Base-by-base conservation (phyloP, 2,329 filamentous ascomycete species). In the Stagonosporopsis cucurbitacearum region DNA sequence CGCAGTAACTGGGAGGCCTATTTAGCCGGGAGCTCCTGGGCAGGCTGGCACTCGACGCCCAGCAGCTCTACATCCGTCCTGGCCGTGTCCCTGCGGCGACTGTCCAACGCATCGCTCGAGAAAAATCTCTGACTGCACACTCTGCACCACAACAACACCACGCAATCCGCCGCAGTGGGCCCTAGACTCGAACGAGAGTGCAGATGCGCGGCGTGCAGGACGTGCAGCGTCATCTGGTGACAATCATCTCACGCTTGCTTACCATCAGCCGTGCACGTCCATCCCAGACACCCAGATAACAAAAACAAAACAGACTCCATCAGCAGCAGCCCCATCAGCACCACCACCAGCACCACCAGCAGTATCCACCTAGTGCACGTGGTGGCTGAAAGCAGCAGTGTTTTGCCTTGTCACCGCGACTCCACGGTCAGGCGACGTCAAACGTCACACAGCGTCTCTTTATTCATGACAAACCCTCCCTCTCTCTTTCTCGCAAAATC, bases 381-480 rank as follows among this genome's bases (percentile, higher is more conserved):
- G 36, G 53, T 51, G 47, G 47, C 53, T 51, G 53, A 13, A 43
- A 17, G 43, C 42, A 44, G 42, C 33, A 20, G 8, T 36, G 28
- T 26, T 41, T 19, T 40, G 41, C 41, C 41, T 8, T 11, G 40
- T 32, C 33, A 15, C 15, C 42, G 25, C 26, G 19, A 30, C 53
- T 42, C 46, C 28, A 56, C 32, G 25, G 53, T 56, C 53, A 56
- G 47, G 17, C 53, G 53, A 51, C 47, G 26, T 43, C 42, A 51
- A 12, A 42, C 53, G 53, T 56, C 47, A 56, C 53, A 56, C 53
- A 43, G 47, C 53, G 15, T 37, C 43, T 51, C 32, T 50, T 56
- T 51, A 37, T 50, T 49, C 48, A 43, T 56, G 47, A 50, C 33
- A 32, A 56, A 46, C 46, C n/a, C n/a, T n/a, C n/a, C n/a, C n/a